These are phyloP conservation scores for Periconia sp. DNA, from an alignment of 2,329 filamentous ascomycete genomes.

Conservation along the genomic window DNA sequence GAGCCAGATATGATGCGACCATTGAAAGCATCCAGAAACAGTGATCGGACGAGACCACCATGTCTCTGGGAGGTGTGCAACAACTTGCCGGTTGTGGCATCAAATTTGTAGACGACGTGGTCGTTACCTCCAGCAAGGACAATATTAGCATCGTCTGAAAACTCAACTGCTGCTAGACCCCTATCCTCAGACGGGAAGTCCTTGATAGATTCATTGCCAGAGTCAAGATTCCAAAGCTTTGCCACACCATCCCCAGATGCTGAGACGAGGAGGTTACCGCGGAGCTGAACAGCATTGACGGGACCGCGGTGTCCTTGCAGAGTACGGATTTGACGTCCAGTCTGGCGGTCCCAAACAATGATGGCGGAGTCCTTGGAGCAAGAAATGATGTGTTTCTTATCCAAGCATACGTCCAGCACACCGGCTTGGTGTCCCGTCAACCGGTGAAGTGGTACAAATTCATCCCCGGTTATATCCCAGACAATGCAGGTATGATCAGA, in stretches of 20 bases:
- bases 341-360: constrained; percentile 88
- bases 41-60: constrained; percentile 78
- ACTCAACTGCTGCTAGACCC: constrained; percentile 92
- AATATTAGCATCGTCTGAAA: constrained; percentile 90
- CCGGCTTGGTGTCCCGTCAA: constrained; percentile 80
- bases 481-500: constrained; percentile 91
- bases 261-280: constrained; percentile 88
- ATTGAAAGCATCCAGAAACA: constrained; percentile 87
- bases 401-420: constrained; percentile 91
- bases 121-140: constrained; percentile 95
- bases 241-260: constrained; percentile 92
- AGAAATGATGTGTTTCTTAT: constrained; percentile 89
- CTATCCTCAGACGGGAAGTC: constrained; percentile 90
- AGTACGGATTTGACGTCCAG: constrained; percentile 73
- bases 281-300: constrained; percentile 94
- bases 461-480: constrained; percentile 79
- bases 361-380: constrained; percentile 96
- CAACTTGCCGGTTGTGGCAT: constrained; percentile 85
- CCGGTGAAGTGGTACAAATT: constrained; percentile 66
- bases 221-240: constrained; percentile 93
- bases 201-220: constrained; percentile 76
- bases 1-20: constrained; percentile 86
- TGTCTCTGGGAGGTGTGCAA: constrained; percentile 81
- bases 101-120: constrained; percentile 93
- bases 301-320: constrained; percentile 85